These are phyloP conservation scores for Ramaria sp. DNA, from an alignment of 768 basidiomycete genomes.

Conservation along the genomic window DNA sequence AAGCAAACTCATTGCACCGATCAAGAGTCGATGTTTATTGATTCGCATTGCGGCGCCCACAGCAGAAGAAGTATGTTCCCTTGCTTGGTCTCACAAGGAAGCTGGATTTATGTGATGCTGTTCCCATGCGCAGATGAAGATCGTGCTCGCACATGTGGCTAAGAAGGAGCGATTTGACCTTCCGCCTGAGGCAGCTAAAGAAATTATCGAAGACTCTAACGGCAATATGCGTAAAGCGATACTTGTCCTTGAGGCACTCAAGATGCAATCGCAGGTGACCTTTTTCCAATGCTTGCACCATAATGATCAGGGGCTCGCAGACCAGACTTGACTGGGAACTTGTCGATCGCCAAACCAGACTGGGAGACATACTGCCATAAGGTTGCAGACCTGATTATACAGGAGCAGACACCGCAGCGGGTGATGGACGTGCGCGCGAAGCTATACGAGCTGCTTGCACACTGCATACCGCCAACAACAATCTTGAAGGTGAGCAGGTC, in stretches of 20 bases:
- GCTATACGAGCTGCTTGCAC: slow-evolving; percentile 89
- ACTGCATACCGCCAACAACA: slow-evolving; percentile 91
- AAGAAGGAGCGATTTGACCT: slow-evolving; percentile 69
- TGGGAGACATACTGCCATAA: slow-evolving; percentile 97
- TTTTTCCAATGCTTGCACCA: background rate
- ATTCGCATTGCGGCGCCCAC: slow-evolving; percentile 87
- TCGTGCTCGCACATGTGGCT: slow-evolving; percentile 70
- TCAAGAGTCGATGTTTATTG: slow-evolving; percentile 88
- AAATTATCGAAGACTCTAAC: slow-evolving; percentile 69
- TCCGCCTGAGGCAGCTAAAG: slow-evolving; percentile 62
- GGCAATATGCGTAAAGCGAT: slow-evolving; percentile 95
- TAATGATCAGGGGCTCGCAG: slow-evolving; percentile 24
- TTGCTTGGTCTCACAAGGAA: background rate
- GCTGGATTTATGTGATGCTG: background rate
- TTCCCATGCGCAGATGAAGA: slow-evolving; percentile 51
- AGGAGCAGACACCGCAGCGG: slow-evolving; percentile 79
- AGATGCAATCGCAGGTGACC: slow-evolving; percentile 81
- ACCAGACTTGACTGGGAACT: slow-evolving; percentile 69
- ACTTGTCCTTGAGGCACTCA: slow-evolving; percentile 87
- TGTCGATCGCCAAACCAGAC: slow-evolving; percentile 91
- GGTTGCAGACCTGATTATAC: slow-evolving; percentile 80
- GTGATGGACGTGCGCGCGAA: slow-evolving; percentile 90
- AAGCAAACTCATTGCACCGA: slow-evolving; percentile 90
- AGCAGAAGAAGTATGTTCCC: slow-evolving; percentile 52
- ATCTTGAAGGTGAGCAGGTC: slow-evolving; percentile 65